These are phyloP conservation scores for Rhodotorula sp. DNA, from an alignment of 1,284 basidiomycete species.

Conservation along the genomic window DNA sequence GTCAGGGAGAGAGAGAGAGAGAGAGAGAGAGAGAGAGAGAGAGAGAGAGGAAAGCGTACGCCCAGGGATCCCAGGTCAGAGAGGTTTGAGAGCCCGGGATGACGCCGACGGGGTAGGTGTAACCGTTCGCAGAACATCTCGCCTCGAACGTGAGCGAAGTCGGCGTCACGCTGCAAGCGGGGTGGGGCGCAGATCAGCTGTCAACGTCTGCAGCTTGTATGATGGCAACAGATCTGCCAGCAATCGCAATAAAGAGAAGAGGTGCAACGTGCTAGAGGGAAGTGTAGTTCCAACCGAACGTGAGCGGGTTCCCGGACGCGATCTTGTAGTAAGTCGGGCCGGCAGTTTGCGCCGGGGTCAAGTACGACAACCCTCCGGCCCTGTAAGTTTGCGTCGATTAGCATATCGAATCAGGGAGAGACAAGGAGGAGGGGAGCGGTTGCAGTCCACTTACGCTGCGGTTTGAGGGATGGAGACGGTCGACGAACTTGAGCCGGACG, in stretches of 20 bases:
- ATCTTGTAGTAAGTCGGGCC: slow-evolving; percentile 85
- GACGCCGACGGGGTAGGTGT: slow-evolving; percentile 82
- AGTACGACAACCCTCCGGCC: slow-evolving; percentile 67
- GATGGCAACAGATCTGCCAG: not conserved
- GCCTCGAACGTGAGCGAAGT: slow-evolving; percentile 74
- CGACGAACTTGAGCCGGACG: not conserved
- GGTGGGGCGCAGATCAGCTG: not conserved
- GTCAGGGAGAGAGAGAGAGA: not conserved
- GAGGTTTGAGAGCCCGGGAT: slow-evolving; percentile 65
- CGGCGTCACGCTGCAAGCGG: slow-evolving; percentile 57
- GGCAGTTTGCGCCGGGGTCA: slow-evolving; percentile 70
- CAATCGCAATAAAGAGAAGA: not conserved
- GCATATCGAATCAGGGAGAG: not conserved
- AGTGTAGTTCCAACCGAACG: slow-evolving; percentile 90
- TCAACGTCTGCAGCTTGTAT: no score
- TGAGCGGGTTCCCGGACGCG: slow-evolving; percentile 63
- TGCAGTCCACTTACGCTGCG: slow-evolving; percentile 20
- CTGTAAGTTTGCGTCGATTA: slow-evolving; percentile 13
- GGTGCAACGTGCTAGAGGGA: slow-evolving; percentile 54
- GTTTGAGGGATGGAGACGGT: slow-evolving; percentile 25
- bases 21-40: not conserved
- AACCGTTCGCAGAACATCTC: slow-evolving; percentile 70
- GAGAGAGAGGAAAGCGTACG: slow-evolving; percentile 36
- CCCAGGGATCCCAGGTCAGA: slow-evolving; percentile 77
- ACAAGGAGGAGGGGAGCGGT: no score